Percentiles rank a stretch among this genome's conserved stretches.
Evolutionary conservation across 1,139 yeast species (phyloP).

Genomic region (Blastobotrys buckinghamii): DNA sequence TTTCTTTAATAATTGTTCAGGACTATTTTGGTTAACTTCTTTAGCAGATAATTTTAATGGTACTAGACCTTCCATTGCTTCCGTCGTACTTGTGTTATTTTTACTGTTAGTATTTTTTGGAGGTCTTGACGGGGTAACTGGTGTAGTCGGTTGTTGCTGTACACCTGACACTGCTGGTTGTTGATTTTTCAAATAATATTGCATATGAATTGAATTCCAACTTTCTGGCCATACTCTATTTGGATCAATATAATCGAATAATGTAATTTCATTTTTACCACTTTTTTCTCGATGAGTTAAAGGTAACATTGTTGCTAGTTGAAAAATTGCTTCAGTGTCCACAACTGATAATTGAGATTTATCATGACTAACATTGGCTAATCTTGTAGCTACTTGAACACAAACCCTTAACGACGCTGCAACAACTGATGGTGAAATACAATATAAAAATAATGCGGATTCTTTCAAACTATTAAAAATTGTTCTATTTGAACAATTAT

Average conservation of each 20-base stretch:
- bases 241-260: conserved; percentile 25
- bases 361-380: conserved; percentile 40
- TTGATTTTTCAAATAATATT: conserved; percentile 23
- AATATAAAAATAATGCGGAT: conserved; percentile 53
- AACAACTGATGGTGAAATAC: conserved; percentile 55
- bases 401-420: conserved; percentile 61
- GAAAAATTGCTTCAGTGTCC: conserved; percentile 27
- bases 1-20: conserved; percentile 59
- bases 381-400: conserved; percentile 55
- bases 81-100: not conserved
- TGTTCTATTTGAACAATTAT: conserved; percentile 62
- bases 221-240: conserved; percentile 22
- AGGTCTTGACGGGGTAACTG: conserved; percentile 8
- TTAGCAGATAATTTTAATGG: conserved; percentile 23
- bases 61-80: conserved; percentile 27
- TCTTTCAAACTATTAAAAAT: conserved; percentile 65
- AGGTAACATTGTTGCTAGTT: conserved; percentile 30
- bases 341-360: conserved; percentile 35
- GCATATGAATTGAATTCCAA: conserved; percentile 26
- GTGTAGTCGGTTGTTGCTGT: conserved; percentile 4
- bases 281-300: conserved; percentile 23
- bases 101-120: not conserved
- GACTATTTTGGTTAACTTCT: conserved; percentile 26
- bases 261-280: conserved; percentile 21
- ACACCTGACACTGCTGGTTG: too few relatives aligned